Conservation (phyloP, 306 rosid genomes). For the Cucumis cinereus region DNA sequence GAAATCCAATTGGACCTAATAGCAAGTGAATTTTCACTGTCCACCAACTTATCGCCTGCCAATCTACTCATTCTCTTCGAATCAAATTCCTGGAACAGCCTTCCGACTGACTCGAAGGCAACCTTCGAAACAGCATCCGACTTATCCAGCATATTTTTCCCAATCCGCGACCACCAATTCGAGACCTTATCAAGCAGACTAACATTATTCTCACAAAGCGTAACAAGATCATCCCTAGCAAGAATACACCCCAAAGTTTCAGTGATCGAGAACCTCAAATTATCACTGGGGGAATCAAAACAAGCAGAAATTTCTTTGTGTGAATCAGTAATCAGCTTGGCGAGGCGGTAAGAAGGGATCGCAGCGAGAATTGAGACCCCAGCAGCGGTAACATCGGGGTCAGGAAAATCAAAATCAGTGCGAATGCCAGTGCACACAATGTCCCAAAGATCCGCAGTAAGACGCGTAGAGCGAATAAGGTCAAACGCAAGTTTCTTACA, state of each 20-base stretch:
- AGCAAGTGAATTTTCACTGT: slow-evolving; percentile 88
- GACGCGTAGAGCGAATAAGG: slow-evolving; percentile 91
- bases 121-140: slow-evolving; percentile 80
- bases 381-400: slow-evolving; percentile 92
- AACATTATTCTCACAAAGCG: slow-evolving; percentile 84
- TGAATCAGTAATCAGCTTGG: slow-evolving; percentile 60
- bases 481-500: slow-evolving; percentile 92
- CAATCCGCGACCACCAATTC: slow-evolving; percentile 81
- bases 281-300: slow-evolving; percentile 70
- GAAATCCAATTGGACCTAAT: slow-evolving; percentile 96
- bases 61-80: slow-evolving; percentile 84
- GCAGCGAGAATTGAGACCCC: slow-evolving; percentile 93
- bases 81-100: slow-evolving; percentile 82
- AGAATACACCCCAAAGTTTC: slow-evolving; percentile 91
- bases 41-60: slow-evolving; percentile 87
- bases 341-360: slow-evolving; percentile 69
- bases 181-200: slow-evolving; percentile 71
- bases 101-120: slow-evolving; percentile 89
- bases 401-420: slow-evolving; percentile 80
- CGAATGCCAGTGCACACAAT: slow-evolving; percentile 77
- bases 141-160: slow-evolving; percentile 71
- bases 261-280: slow-evolving; percentile 68
- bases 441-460: slow-evolving; percentile 93
- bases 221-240: slow-evolving; percentile 91
- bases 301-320: slow-evolving; percentile 69